Base-by-base conservation (phyloP, 169 alveolate genomes). In the Perkinsus olseni region DNA sequence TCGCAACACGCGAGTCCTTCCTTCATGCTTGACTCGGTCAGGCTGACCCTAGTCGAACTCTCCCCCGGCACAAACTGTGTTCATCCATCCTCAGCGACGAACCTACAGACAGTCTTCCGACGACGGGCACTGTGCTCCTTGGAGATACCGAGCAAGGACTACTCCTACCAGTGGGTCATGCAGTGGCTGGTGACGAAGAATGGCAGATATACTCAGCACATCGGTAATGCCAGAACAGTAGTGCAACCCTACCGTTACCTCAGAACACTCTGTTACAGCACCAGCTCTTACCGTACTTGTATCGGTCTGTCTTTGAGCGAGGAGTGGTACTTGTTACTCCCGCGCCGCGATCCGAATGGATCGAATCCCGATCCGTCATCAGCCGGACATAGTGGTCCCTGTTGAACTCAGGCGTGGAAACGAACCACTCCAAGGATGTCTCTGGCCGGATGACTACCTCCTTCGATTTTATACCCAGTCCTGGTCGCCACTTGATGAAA, bases 161-260 rank as follows among this genome's bases (percentile, higher is more conserved):
- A 91, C n/a, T 92, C 96, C 39, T 96, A 96, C 82, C 95, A 94
- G 38, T 95, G 96, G 96, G 95, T 96, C 38, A 82, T 96, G 94
- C 96, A 95, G 94, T 96, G 96, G 95, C 96, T 96, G 6, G 94
- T 95, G 13, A 91, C 96, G 90, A 94, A 96, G 95, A 95, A 92
- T 39, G 82, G 82, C 37, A 62, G 17, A 8, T 62, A 62, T 62
- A 62, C 93, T 92, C 39, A 94, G 96, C 91, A 74, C 93, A 92
- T 92, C 93, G 92, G 93, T 94, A 74, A 40, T 6, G 50, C 50
- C 11, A n/a, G n/a, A n/a, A n/a, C n/a, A n/a, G n/a, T n/a, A n/a
- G n/a, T n/a, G n/a, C n/a, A n/a, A n/a, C n/a, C n/a, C n/a, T n/a
- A n/a, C n/a, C n/a, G n/a, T n/a, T n/a, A n/a, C n/a, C n/a, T n/a